Conservation (phyloP, 1,284 basidiomycete species). For the Vanrija sp. region DNA sequence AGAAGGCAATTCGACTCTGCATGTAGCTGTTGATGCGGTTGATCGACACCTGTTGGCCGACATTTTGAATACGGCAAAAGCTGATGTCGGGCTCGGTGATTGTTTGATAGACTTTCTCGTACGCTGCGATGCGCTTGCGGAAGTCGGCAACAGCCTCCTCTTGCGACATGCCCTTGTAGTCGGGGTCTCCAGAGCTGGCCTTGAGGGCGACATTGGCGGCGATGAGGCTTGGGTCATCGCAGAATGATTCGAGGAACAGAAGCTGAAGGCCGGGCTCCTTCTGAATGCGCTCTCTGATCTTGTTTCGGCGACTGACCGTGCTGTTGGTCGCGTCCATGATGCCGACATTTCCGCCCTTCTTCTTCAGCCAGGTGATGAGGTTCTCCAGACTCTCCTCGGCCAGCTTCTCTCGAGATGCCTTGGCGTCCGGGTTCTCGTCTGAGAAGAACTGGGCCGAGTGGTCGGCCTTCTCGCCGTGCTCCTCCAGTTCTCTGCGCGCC, state of each 20-base stretch:
- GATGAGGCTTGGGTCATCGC: slow-evolving; percentile 89
- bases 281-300: slow-evolving; percentile 75
- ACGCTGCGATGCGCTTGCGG: slow-evolving; percentile 81
- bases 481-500: slow-evolving; percentile 55
- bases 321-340: slow-evolving; percentile 98
- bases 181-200: slow-evolving; percentile 92
- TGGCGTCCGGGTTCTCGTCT: slow-evolving; percentile 76
- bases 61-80: slow-evolving; percentile 82
- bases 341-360: slow-evolving; percentile 91
- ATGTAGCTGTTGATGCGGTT: slow-evolving; percentile 87
- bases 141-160: slow-evolving; percentile 89
- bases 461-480: slow-evolving; percentile 58
- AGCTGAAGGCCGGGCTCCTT: slow-evolving; percentile 84
- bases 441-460: slow-evolving; percentile 92
- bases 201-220: slow-evolving; percentile 95
- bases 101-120: slow-evolving; percentile 94
- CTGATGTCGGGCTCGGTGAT: slow-evolving; percentile 81
- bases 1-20: slow-evolving; percentile 95
- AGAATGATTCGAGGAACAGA: slow-evolving; percentile 91
- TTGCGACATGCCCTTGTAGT: slow-evolving; percentile 84
- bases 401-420: slow-evolving; percentile 71
- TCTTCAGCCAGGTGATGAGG: slow-evolving; percentile 91
- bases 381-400: slow-evolving; percentile 92
- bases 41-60: slow-evolving; percentile 78
- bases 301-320: slow-evolving; percentile 62